These are phyloP conservation scores for Suillus bovinus DNA, from an alignment of 768 basidiomycete species.

Conservation along the genomic window DNA sequence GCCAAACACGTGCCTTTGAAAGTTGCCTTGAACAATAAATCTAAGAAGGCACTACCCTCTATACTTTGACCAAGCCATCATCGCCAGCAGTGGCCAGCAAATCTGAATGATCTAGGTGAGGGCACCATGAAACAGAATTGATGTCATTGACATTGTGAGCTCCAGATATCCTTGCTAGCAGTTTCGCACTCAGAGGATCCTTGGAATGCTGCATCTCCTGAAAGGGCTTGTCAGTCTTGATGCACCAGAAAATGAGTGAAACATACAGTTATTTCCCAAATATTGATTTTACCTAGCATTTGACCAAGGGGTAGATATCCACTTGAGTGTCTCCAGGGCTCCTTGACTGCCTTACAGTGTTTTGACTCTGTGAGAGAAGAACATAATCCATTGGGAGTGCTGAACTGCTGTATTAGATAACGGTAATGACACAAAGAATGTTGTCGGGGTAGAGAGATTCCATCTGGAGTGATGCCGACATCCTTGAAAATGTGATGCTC, in stretches of 20 bases:
- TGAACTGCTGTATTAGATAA: no score
- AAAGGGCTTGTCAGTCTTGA: constrained; percentile 5
- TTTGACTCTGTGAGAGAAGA: no score
- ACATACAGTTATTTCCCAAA: constrained; percentile 76
- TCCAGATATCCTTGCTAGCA: constrained; percentile 57
- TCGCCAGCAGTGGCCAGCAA: constrained; percentile 84
- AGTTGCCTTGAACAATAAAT: not conserved
- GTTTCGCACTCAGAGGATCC: constrained; percentile 33
- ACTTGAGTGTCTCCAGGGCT: no score
- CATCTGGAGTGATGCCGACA: no score
- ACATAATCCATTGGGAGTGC: no score
- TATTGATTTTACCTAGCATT: constrained; percentile 58
- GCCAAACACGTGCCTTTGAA: no score
- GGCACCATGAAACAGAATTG: constrained; percentile 86
- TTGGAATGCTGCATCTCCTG: constrained; percentile 11
- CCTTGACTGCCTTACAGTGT: no score
- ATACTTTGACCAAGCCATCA: constrained; percentile 81
- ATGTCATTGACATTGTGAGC: constrained; percentile 87
- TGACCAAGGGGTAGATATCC: no score
- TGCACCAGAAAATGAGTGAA: not conserved
- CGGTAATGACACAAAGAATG: no score
- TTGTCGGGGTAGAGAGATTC: no score
- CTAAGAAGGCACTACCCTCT: constrained; percentile 46
- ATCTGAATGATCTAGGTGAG: constrained; percentile 59
- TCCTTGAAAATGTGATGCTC: no score